Base-by-base conservation (phyloP, 2,329 filamentous ascomycete species). In the Cladorrhinum sp. region DNA sequence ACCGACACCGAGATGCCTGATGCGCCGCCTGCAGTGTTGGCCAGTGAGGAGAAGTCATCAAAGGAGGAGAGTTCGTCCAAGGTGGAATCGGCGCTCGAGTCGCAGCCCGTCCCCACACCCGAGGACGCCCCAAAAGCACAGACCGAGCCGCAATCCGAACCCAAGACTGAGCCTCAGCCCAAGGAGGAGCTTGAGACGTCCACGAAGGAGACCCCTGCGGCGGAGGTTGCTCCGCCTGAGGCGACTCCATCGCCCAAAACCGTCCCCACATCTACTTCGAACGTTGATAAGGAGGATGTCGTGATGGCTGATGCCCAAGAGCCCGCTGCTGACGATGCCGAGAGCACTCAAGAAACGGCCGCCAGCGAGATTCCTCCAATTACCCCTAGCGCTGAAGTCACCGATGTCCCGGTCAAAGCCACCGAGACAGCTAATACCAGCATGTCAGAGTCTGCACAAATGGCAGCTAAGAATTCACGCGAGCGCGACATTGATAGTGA, bases 401-500 rank as follows among this genome's bases (percentile, higher is more conserved):
- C 76, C 39, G 77, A 77, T 46, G 66, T 69, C 2, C 71, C 74
- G 4, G 73, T 74, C 16, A 67, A 68, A 10, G 69, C 71, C 1
- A 68, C 67, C 0, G 68, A 68, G 26, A 73, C 71, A 2, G 72
- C 69, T n/a, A 74, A 79, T 59, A 74, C 73, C 0, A 76, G 72
- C 67, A 79, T 80, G 75, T 73, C 71, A 3, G 77, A 79, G 30
- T 71, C 70, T 1, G 78, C 82, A 0, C 70, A 75, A 26, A 58
- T 68, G 3, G 77, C 78, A 1, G 75, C 77, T 36, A 94, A 93
- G 75, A 71, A 89, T 12, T 81, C 91, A 1, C 86, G 91, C 10
- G 89, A 88, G 66, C 87, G 93, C 14, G 92, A 96, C 61, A 87
- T 92, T 3, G 92, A 96, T 65, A 78, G 79, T 1, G 77, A 77